Percentiles rank a stretch among this genome's conserved stretches.
phyloP scores from a whole-genome alignment of 495 filamentous ascomycete species.

The Parmelia sp. region DNA sequence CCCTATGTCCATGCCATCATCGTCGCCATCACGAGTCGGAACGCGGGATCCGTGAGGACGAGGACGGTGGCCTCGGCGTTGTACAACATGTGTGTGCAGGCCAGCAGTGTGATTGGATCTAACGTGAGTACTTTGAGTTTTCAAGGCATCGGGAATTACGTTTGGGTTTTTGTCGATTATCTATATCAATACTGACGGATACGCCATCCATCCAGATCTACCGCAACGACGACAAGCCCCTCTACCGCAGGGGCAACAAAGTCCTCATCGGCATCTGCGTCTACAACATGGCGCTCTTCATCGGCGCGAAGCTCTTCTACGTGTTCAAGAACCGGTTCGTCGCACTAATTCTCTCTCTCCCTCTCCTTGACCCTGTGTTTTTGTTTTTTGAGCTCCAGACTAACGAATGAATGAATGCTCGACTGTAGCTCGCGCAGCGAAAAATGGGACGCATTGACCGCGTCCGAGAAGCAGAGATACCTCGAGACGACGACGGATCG shows the following conservation, averaged over 20 bases:
- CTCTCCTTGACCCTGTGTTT: neutral
- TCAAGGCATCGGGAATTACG: neutral
- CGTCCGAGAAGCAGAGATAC: slow-evolving; percentile 56
- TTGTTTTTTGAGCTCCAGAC: no score
- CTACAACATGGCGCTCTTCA: slow-evolving; percentile 51
- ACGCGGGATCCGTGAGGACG: slow-evolving; percentile 33
- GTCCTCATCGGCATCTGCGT: slow-evolving; percentile 51
- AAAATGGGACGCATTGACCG: slow-evolving; percentile 54
- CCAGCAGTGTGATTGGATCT: slow-evolving; percentile 53
- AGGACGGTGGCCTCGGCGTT: slow-evolving; percentile 37
- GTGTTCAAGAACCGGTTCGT: slow-evolving; percentile 45
- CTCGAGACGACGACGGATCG: slow-evolving; percentile 56
- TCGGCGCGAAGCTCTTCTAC: slow-evolving; percentile 57
- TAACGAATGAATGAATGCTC: no score
- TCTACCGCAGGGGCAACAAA: slow-evolving; percentile 60
- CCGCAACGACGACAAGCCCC: slow-evolving; percentile 55
- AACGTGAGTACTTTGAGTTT: slow-evolving; percentile 43
- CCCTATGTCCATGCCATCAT: slow-evolving; percentile 33
- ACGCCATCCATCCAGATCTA: slow-evolving; percentile 55
- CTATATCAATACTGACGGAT: no score
- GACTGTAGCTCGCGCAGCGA: slow-evolving; percentile 34
- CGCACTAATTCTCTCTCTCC: slow-evolving; percentile 20
- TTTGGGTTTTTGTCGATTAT: neutral
- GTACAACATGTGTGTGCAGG: slow-evolving; percentile 74
- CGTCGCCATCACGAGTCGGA: slow-evolving; percentile 30